A percentile compares a stretch with the other conserved stretches of the same genome.
Conservation (phyloP, 768 basidiomycete genomes). For the Leccinum sublutescens region DNA sequence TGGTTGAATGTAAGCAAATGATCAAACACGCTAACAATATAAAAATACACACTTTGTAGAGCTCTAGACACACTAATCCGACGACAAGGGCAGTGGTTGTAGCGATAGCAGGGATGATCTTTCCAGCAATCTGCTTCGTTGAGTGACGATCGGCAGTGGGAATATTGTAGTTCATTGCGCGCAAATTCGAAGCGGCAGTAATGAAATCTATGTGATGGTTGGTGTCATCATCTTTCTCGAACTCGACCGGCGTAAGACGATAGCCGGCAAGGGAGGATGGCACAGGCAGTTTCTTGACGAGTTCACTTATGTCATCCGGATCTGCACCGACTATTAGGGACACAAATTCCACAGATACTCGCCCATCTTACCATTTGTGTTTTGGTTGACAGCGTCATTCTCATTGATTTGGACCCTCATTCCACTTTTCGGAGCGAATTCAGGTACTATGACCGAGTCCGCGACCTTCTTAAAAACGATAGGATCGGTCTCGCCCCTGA, state of each 20-base stretch:
- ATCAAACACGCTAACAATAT: not conserved
- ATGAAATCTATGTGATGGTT: constrained; percentile 99
- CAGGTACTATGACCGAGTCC: constrained; percentile 80
- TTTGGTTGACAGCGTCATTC: constrained; percentile 78
- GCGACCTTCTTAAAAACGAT: constrained; percentile 80
- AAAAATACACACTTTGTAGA: constrained; percentile 75
- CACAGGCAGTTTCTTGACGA: constrained; percentile 72
- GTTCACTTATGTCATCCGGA: constrained; percentile 49
- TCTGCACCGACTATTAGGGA: constrained; percentile 32
- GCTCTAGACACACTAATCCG: constrained; percentile 93
- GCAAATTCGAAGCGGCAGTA: constrained; percentile 94
- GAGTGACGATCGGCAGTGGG: constrained; percentile 81
- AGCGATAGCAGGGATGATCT: constrained; percentile 99
- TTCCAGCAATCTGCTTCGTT: constrained; percentile 97
- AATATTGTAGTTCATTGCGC: constrained; percentile 94
- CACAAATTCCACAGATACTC: not conserved
- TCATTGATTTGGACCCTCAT: constrained; percentile 94
- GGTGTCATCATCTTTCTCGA: constrained; percentile 98
- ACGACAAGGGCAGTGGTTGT: constrained; percentile 95
- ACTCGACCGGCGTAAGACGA: constrained; percentile 91
- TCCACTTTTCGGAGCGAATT: constrained; percentile 90
- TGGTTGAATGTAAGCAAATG: constrained; percentile 30
- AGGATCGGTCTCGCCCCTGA: constrained; percentile 84
- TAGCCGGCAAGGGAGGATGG: constrained; percentile 96
- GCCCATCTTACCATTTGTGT: constrained; percentile 24